Percentiles rank a stretch among this genome's conserved stretches.
These are phyloP conservation scores for Ustilago shanxiensis DNA, from an alignment of 1,284 basidiomycete species.

Conservation along the genomic window DNA sequence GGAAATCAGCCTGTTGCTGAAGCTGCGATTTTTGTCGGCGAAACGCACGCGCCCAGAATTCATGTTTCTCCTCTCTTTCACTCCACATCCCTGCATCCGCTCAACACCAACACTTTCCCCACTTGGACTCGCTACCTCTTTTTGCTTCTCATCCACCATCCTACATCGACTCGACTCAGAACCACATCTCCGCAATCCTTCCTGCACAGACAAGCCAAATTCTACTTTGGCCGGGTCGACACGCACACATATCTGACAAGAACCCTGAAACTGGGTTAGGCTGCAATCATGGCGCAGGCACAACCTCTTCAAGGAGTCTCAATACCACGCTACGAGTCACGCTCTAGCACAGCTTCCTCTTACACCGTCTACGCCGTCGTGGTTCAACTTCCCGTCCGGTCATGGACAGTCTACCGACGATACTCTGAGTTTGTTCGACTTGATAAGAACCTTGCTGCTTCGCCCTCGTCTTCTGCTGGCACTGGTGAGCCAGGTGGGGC, in stretches of 20 bases:
- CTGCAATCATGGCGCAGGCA: slow-evolving; percentile 43
- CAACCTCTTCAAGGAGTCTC: slow-evolving; percentile 67
- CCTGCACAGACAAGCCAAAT: neutral
- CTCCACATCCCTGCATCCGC: slow-evolving; percentile 8
- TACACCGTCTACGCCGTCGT: slow-evolving; percentile 84
- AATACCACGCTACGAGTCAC: slow-evolving; percentile 60
- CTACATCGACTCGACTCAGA: neutral
- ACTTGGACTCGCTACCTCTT: neutral
- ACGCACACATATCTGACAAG: too few relatives aligned
- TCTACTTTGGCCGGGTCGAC: too few relatives aligned
- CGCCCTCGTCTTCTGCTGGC: slow-evolving; percentile 11
- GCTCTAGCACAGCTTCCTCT: slow-evolving; percentile 70
- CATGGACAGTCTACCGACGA: slow-evolving; percentile 91
- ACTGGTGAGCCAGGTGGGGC: slow-evolving; percentile 38
- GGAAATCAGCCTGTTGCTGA: too few relatives aligned
- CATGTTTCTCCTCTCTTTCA: neutral
- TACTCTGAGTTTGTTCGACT: slow-evolving; percentile 94
- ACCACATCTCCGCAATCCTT: neutral
- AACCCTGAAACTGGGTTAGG: too few relatives aligned
- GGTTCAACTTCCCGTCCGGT: slow-evolving; percentile 78
- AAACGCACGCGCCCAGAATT: neutral
- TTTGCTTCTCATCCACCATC: slow-evolving; percentile 7
- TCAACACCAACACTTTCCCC: neutral
- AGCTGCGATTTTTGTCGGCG: neutral
- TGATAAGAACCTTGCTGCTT: slow-evolving; percentile 81